Percentiles rank a stretch among this genome's conserved stretches.
phyloP scores from a whole-genome alignment of 768 basidiomycete species.

The Naganishia antarctica region DNA sequence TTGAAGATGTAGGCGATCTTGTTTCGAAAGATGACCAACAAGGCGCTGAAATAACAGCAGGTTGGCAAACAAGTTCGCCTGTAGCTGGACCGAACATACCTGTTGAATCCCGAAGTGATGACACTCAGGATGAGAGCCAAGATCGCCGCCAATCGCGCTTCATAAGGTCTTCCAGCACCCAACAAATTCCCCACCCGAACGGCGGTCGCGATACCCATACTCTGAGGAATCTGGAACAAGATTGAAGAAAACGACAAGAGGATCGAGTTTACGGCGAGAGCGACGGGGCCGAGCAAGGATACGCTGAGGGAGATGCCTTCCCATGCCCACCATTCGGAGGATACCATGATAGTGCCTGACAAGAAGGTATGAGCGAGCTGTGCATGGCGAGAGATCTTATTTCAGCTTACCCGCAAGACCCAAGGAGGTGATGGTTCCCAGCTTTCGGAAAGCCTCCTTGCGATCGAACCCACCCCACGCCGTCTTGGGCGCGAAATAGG shows the following conservation, averaged over 20 bases:
- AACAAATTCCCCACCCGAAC: slow-evolving; percentile 84
- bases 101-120: slow-evolving; percentile 58
- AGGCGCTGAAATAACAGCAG: slow-evolving; percentile 48
- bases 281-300: slow-evolving; percentile 63
- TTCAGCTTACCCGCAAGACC: slow-evolving; percentile 59
- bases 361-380: not conserved
- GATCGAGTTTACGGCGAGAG: slow-evolving; percentile 83
- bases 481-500: slow-evolving; percentile 54
- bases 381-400: not conserved
- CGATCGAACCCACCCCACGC: slow-evolving; percentile 76
- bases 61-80: too few relatives aligned
- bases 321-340: slow-evolving; percentile 97
- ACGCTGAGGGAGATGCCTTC: slow-evolving; percentile 61
- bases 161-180: slow-evolving; percentile 68
- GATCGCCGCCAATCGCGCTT: slow-evolving; percentile 65
- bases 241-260: slow-evolving; percentile 55
- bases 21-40: slow-evolving; percentile 62
- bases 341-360: slow-evolving; percentile 56
- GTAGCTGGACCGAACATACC: too few relatives aligned
- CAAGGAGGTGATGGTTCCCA: slow-evolving; percentile 56
- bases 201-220: slow-evolving; percentile 73
- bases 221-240: slow-evolving; percentile 74
- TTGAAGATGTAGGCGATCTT: slow-evolving; percentile 74
- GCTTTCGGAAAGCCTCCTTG: slow-evolving; percentile 64
- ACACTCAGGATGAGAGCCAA: slow-evolving; percentile 65